These are phyloP conservation scores for Elsinoe ampelina DNA, from an alignment of 2,329 filamentous ascomycete genomes.

Conservation along the genomic window DNA sequence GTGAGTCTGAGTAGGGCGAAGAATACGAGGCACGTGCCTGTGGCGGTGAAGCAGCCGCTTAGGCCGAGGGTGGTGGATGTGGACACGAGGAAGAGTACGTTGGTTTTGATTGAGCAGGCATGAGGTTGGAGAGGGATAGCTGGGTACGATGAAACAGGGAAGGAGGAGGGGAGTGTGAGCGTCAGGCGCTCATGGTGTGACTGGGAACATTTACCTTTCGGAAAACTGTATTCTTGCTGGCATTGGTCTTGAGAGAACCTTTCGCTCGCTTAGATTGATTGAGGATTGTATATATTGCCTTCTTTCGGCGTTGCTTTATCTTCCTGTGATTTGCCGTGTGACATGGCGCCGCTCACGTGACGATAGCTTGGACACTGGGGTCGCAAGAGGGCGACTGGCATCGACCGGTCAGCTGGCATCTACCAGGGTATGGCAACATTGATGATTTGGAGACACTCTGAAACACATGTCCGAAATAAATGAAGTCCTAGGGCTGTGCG, in stretches of 20 bases:
- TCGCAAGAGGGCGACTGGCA: too few species aligned
- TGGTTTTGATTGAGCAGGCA: constrained; percentile 22
- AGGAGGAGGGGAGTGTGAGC: too few species aligned
- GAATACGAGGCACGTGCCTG: constrained; percentile 13
- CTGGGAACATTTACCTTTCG: background rate
- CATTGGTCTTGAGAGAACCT: background rate
- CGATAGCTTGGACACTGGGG: too few species aligned
- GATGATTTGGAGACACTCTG: background rate
- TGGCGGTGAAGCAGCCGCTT: constrained; percentile 23
- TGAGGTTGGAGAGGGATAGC: too few species aligned
- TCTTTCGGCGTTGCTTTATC: background rate
- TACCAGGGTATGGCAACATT: background rate
- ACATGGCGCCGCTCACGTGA: background rate
- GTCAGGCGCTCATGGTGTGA: background rate
- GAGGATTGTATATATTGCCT: constrained; percentile 1
- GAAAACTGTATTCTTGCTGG: background rate
- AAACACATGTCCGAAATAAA: background rate
- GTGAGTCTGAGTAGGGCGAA: constrained; percentile 1
- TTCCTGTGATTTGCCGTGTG: too few species aligned
- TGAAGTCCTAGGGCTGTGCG: background rate
- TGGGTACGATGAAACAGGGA: too few species aligned
- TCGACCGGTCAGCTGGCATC: background rate
- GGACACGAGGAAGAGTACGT: constrained; percentile 25
- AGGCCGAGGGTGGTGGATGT: constrained; percentile 26
- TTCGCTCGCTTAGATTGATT: background rate